Evolutionary conservation across 2,329 filamentous ascomycete genomes (phyloP), one percentile per base, ranked within the genome.

Genomic region (Laburnicola sp.): DNA sequence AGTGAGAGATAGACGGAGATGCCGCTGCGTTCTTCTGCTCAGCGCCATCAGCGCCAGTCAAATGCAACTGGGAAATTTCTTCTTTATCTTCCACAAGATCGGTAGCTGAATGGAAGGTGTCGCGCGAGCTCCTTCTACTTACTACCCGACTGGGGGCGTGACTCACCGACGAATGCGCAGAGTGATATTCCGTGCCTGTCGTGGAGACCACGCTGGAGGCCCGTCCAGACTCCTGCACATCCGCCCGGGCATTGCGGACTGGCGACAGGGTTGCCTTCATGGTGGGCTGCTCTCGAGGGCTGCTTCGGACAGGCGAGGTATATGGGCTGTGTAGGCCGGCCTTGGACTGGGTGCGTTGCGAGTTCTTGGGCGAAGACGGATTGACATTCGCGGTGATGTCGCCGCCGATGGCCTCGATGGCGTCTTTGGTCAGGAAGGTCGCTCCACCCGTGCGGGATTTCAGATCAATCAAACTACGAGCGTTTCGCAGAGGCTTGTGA

Each of bases 131-230:
- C 41, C 45, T 53, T 53, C 52, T 32, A 51, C 58, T 65, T 48
- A 30, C 11, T 4, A 25, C 10, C 34, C 22, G 34, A 21, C 41
- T 40, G 7, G 41, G 21, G 22, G 10, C 30, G 8, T 41, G 41
- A 57, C 67, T 71, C 63, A 71, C 67, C 49, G 63, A 63, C 40
- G 67, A 69, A 25, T 54, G 56, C 9, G 60, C 64, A 50, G 61
- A 62, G 41, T 60, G 49, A 21, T 59, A 68, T 11, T 60, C 51
- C 3, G 49, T 51, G 21, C 51, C 57, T 23, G 58, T 60, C n/a
- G 50, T 53, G 1, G 66, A 66, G 5, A 45, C 42, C 11, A 57
- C 46, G 35, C 59, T 63, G 9, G 58, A 48, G 30, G 43, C 47
- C 36, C 57, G 22, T 21, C 21, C 37, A 3, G 26, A 22, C 28